Percentiles rank a stretch among this genome's conserved stretches.
These are phyloP conservation scores for Trametes cinnabarina DNA, from an alignment of 768 basidiomycete genomes.

Conservation along the genomic window DNA sequence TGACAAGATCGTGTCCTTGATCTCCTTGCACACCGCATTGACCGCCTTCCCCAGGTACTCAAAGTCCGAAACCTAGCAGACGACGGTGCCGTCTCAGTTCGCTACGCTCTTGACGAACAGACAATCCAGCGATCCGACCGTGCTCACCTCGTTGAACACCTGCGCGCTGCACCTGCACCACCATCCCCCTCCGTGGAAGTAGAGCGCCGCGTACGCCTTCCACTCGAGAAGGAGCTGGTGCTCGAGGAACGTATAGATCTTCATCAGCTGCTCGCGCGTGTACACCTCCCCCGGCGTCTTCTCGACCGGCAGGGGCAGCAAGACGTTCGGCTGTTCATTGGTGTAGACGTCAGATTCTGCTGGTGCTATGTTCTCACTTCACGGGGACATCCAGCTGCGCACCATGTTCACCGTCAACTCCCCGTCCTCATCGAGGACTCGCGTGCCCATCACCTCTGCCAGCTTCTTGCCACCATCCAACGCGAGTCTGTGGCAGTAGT, in stretches of 20 bases:
- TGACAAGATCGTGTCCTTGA: slow-evolving; percentile 21
- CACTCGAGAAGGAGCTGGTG: slow-evolving; percentile 29
- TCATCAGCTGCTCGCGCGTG: slow-evolving; percentile 11
- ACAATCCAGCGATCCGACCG: background rate
- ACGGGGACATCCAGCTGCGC: too few relatives aligned
- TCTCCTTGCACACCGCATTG: slow-evolving; percentile 24
- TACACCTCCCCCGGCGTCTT: slow-evolving; percentile 13
- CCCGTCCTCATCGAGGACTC: slow-evolving; percentile 55
- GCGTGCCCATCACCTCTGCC: slow-evolving; percentile 59
- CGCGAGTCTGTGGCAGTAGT: slow-evolving; percentile 70
- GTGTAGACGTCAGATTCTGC: too few relatives aligned
- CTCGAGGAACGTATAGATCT: slow-evolving; percentile 17
- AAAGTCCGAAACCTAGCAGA: slow-evolving; percentile 26
- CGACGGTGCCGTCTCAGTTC: background rate
- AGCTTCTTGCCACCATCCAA: slow-evolving; percentile 60
- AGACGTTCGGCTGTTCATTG: slow-evolving; percentile 40
- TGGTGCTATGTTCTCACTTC: too few relatives aligned
- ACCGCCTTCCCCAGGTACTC: slow-evolving; percentile 28
- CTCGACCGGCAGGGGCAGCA: slow-evolving; percentile 37
- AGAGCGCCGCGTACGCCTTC: slow-evolving; percentile 30
- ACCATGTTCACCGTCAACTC: slow-evolving; percentile 75
- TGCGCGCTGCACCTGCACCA: slow-evolving; percentile 38
- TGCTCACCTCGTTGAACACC: slow-evolving; percentile 37
- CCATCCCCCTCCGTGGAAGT: slow-evolving; percentile 33
- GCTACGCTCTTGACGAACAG: too few relatives aligned